Evolutionary conservation across 495 filamentous ascomycete species (phyloP), one percentile per base, ranked within the genome.

Genomic region (Hypoxylon subgilvum): DNA sequence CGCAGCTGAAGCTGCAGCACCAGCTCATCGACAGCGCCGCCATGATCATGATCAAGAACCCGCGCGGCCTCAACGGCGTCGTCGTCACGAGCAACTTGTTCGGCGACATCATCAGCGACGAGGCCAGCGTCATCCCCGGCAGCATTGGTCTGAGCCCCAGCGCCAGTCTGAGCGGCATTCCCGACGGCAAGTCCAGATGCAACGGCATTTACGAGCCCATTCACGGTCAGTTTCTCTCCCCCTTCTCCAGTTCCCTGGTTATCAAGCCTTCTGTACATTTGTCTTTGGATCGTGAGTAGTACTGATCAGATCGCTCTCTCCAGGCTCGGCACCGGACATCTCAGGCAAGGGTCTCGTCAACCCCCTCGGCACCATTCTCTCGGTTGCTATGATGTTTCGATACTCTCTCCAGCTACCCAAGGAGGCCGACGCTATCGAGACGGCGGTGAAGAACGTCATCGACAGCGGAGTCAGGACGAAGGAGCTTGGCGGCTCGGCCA

Each of bases 181-280:
- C 94, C 1, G 92, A 96, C 76, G 79, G 84, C 10, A 87, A 87
- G 76, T 76, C 78, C 34, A 83, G 76, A 66, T 86, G 87, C 57
- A 90, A 88, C 61, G 88, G 94, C 65, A 96, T 98, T 66, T 98
- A 97, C 70, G 94, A 97, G 81, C 95, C 95, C 25, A 97, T 97
- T 63, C 95, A 98, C 72, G 95, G 92, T 90, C 75, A 65, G 83
- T 67, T n/a, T 1, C 27, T 23, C 22, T 17, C 32, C 9, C 52
- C 44, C 21, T 14, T 10, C 36, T 30, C 19, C 19, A 39, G 7
- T 45, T 27, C 8, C 8, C 23, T 27, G 23, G 23, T n/a, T n/a
- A 27, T 3, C 8, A 4, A 8, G 23, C 23, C 8, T 3, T 13
- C 22, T 47, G 16, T 47, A n/a, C n/a, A n/a, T 12, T 10, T 27